Conservation (phyloP, 768 basidiomycete genomes). For the Fomitopsis serialis region DNA sequence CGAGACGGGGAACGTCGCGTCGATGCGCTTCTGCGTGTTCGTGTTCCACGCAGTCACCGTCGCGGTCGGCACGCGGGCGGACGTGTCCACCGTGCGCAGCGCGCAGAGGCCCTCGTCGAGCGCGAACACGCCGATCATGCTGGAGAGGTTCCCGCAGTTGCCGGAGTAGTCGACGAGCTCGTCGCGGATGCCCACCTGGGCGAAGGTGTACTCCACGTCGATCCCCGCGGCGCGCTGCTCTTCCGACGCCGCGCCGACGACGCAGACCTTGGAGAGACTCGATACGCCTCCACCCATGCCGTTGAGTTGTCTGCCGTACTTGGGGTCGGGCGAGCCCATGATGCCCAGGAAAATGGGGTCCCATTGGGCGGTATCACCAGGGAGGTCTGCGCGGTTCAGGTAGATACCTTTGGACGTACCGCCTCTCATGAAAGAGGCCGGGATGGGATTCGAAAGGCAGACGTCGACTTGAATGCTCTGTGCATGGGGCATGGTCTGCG, state of each 20-base stretch:
- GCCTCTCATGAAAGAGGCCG: constrained; percentile 54
- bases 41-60: constrained; percentile 64
- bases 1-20: constrained; percentile 62
- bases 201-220: constrained; percentile 71
- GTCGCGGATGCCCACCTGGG: constrained; percentile 50
- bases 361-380: constrained; percentile 47
- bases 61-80: constrained; percentile 15
- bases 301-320: constrained; percentile 64
- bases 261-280: constrained; percentile 68
- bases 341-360: constrained; percentile 57
- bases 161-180: constrained; percentile 58
- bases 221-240: constrained; percentile 38
- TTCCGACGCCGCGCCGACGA: constrained; percentile 48
- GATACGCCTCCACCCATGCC: constrained; percentile 81
- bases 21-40: constrained; percentile 65
- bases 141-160: constrained; percentile 73
- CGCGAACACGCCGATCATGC: constrained; percentile 70
- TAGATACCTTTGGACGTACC: constrained; percentile 80
- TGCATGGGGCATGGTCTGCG: background rate
- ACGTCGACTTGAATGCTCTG: background rate
- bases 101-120: constrained; percentile 55
- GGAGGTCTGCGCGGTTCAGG: constrained; percentile 48
- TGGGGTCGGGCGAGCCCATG: constrained; percentile 79
- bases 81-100: constrained; percentile 9
- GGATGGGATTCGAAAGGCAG: constrained; percentile 25